phyloP scores from a whole-genome alignment of 2,329 filamentous ascomycete genomes.

The Xylaria sp. region DNA sequence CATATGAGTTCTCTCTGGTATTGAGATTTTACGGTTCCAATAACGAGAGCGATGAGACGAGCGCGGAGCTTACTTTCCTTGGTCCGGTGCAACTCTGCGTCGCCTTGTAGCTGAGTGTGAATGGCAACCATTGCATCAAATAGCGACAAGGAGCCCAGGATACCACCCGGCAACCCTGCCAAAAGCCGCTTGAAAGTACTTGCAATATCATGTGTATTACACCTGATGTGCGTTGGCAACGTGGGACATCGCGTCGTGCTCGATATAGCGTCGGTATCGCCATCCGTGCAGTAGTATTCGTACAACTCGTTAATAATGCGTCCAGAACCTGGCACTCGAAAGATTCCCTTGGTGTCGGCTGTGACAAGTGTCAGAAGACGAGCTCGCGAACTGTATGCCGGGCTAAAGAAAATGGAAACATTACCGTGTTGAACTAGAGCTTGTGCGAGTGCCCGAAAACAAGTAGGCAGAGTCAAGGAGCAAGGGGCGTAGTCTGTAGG shows the following conservation, averaged over 20 bases:
- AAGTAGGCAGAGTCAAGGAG: constrained; percentile 70
- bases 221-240: constrained; percentile 69
- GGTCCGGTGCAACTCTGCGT: constrained; percentile 63
- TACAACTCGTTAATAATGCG: constrained; percentile 68
- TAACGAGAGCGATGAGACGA: constrained; percentile 72
- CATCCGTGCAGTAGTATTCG: constrained; percentile 69
- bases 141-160: constrained; percentile 70
- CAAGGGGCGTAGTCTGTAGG: constrained; percentile 68
- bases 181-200: constrained; percentile 75
- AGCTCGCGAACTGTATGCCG: background rate
- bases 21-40: constrained; percentile 68
- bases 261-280: constrained; percentile 62
- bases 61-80: constrained; percentile 69
- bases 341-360: constrained; percentile 67
- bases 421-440: constrained; percentile 70
- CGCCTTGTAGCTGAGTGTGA: constrained; percentile 64
- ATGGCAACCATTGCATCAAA: constrained; percentile 73
- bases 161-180: constrained; percentile 71
- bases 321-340: constrained; percentile 70
- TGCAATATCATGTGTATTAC: constrained; percentile 72
- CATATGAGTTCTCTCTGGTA: constrained; percentile 73
- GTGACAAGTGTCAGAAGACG: constrained; percentile 38
- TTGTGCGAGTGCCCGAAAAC: constrained; percentile 73
- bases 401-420: background rate
- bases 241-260: constrained; percentile 69